Evolutionary conservation across 192 early-diverging fungal species (phyloP).

Genomic region (Umbelopsis vinacea): DNA sequence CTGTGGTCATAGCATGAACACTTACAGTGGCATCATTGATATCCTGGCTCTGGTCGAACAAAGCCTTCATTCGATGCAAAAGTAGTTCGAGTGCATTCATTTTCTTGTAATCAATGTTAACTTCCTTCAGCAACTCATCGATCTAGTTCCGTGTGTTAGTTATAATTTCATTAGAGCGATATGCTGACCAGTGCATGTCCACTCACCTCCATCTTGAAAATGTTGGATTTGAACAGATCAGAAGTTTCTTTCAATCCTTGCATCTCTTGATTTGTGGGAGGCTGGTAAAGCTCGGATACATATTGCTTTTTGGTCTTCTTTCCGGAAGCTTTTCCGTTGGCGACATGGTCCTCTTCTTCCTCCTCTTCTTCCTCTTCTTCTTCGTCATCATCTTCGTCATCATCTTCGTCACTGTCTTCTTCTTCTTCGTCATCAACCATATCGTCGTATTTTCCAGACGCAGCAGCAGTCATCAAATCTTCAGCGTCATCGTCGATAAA

Average conservation of each 20-base stretch:
- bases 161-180: background rate
- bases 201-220: conserved; percentile 85
- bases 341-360: conserved; percentile 48
- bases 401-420: conserved; percentile 48
- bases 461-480: conserved; percentile 18
- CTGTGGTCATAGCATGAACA: background rate
- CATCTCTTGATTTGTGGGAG: conserved; percentile 81
- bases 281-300: conserved; percentile 44
- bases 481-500: conserved; percentile 33
- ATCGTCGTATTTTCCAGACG: conserved; percentile 8
- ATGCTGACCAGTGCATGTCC: background rate
- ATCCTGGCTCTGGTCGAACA: conserved; percentile 64
- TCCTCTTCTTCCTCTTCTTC: conserved; percentile 49
- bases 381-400: conserved; percentile 52
- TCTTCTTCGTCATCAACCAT: conserved; percentile 48
- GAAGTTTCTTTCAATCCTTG: conserved; percentile 81
- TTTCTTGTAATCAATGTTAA: conserved; percentile 63
- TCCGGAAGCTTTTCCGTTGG: conserved; percentile 37
- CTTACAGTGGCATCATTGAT: conserved; percentile 57
- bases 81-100: conserved; percentile 62
- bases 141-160: conserved; percentile 50
- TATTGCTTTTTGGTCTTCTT: conserved; percentile 42
- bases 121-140: conserved; percentile 76
- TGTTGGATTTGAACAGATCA: conserved; percentile 86
- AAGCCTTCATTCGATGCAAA: conserved; percentile 69